Evolutionary conservation across 139 green algal species (phyloP).

Genomic region (Chlorella ohadii): DNA sequence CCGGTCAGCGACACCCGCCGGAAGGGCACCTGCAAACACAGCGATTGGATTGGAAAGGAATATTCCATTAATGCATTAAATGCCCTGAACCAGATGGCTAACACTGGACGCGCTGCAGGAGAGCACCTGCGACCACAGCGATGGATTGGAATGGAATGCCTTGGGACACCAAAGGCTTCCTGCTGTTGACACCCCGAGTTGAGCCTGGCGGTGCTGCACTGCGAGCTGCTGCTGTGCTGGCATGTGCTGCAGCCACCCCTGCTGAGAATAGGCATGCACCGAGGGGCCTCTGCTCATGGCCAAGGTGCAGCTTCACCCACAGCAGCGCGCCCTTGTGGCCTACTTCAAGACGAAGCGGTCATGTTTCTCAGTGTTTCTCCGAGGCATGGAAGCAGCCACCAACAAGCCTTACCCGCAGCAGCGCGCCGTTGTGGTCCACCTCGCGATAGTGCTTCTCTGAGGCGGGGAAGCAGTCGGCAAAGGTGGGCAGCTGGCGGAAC

Average conservation of each 20-base stretch:
- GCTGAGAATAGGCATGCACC: too few relatives aligned
- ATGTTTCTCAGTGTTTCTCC: too few relatives aligned
- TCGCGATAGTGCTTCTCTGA: constrained; percentile 79
- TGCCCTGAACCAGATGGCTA: neutral
- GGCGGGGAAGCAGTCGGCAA: constrained; percentile 87
- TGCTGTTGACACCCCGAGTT: too few relatives aligned
- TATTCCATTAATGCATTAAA: too few relatives aligned
- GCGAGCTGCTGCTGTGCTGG: too few relatives aligned
- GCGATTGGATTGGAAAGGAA: neutral
- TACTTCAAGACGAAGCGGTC: too few relatives aligned
- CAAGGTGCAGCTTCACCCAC: constrained; percentile 49
- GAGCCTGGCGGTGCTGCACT: too few relatives aligned
- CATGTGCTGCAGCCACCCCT: too few relatives aligned
- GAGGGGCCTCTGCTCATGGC: too few relatives aligned
- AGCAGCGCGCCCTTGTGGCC: constrained; percentile 28
- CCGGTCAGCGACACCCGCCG: constrained; percentile 83
- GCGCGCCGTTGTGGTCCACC: constrained; percentile 63
- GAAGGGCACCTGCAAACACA: constrained; percentile 80
- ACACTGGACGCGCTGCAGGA: neutral
- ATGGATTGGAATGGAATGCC: too few relatives aligned
- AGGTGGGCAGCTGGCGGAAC: constrained; percentile 79
- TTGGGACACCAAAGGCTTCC: too few relatives aligned
- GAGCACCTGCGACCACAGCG: too few relatives aligned
- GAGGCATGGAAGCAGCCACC: neutral
- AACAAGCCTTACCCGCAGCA: constrained; percentile 46